Evolutionary conservation across 2,329 filamentous ascomycete species (phyloP).

Genomic region (Zymoseptoria passerinii): DNA sequence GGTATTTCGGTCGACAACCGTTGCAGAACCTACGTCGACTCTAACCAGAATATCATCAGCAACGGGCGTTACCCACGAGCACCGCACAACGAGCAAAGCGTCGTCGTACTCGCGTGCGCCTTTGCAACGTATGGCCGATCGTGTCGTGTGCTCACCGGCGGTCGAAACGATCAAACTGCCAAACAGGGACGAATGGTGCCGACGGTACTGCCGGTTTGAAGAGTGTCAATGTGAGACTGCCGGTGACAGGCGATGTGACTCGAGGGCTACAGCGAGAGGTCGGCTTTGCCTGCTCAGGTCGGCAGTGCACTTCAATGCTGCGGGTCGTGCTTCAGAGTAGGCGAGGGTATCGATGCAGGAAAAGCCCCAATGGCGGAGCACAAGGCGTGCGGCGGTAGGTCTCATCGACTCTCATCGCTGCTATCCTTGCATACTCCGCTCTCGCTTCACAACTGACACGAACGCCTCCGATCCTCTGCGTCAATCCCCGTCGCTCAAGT

Average conservation of each 20-base stretch:
- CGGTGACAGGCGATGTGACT: not conserved
- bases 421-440: not conserved
- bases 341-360: not conserved
- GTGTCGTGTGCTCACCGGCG: not conserved
- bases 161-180: not conserved
- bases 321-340: not conserved
- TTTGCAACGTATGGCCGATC: not conserved
- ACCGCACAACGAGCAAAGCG: not conserved
- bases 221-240: not conserved
- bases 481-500: not conserved
- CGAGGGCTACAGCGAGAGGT: no score
- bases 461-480: not conserved
- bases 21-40: not conserved
- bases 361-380: not conserved
- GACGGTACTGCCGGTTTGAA: not conserved
- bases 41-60: not conserved
- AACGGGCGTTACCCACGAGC: not conserved
- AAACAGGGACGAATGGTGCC: not conserved
- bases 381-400: no score
- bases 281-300: no score
- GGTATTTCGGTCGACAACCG: not conserved
- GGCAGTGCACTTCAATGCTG: no score
- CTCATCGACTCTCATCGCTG: not conserved
- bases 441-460: not conserved
- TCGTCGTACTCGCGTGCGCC: not conserved